phyloP scores from a whole-genome alignment of 2,329 filamentous ascomycete genomes.

The Raffaelea deltoideospora region DNA sequence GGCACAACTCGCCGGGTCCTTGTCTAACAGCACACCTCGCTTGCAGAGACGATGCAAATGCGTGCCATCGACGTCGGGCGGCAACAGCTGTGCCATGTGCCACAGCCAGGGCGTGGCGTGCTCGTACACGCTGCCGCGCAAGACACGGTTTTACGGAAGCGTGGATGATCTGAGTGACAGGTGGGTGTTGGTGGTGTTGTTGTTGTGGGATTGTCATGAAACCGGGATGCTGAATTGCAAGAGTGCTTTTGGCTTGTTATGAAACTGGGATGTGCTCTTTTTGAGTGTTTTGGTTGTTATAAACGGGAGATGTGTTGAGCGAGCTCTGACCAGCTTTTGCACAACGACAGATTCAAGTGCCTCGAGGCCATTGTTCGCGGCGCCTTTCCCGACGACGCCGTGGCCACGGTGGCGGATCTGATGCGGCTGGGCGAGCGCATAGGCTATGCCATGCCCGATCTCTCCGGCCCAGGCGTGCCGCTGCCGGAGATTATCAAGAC shows the following conservation, averaged over 20 bases:
- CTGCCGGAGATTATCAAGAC: not conserved
- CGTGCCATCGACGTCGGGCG: slow-evolving; percentile 14
- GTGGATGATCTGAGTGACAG: slow-evolving; percentile 21
- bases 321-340: too few relatives aligned
- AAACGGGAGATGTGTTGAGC: too few relatives aligned
- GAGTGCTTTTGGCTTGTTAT: too few relatives aligned
- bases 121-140: slow-evolving; percentile 19
- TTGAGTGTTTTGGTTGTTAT: too few relatives aligned
- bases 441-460: slow-evolving; percentile 20
- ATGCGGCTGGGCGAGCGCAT: slow-evolving; percentile 14
- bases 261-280: too few relatives aligned
- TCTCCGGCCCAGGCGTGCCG: slow-evolving; percentile 1
- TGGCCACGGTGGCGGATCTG: slow-evolving; percentile 16
- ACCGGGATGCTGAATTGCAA: too few relatives aligned
- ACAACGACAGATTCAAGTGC: slow-evolving; percentile 15
- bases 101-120: slow-evolving; percentile 18
- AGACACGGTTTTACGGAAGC: slow-evolving; percentile 22
- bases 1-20: not conserved
- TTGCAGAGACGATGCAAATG: slow-evolving; percentile 20
- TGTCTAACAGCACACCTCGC: not conserved
- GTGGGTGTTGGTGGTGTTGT: too few relatives aligned
- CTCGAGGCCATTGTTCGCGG: slow-evolving; percentile 21
- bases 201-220: too few relatives aligned
- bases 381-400: slow-evolving; percentile 17
- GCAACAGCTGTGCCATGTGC: slow-evolving; percentile 18